These are phyloP conservation scores for Ophiocordyceps camponoti-floridani DNA, from an alignment of 2,329 filamentous ascomycete genomes.

Conservation along the genomic window DNA sequence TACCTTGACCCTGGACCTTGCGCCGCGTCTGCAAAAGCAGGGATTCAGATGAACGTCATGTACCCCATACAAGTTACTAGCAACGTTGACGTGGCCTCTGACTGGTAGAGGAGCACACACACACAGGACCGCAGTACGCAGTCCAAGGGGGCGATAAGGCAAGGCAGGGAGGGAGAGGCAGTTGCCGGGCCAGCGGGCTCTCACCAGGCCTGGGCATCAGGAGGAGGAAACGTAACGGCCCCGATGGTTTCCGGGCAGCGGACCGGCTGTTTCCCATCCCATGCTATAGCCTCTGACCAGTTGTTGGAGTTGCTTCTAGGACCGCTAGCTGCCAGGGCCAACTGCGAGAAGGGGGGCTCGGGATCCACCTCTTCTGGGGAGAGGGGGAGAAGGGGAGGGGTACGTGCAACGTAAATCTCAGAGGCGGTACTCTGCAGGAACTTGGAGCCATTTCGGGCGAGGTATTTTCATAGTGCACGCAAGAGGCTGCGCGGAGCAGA, in stretches of 20 bases:
- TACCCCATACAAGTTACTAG: neutral
- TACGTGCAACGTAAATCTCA: no score
- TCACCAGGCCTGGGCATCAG: neutral
- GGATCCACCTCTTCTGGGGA: neutral
- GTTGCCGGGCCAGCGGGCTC: constrained; percentile 3
- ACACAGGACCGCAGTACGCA: neutral
- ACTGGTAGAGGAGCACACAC: neutral
- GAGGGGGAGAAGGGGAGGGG: no score
- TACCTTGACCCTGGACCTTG: neutral
- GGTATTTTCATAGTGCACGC: neutral
- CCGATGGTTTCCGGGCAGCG: no score
- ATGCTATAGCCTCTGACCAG: neutral
- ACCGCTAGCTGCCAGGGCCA: neutral
- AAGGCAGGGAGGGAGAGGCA: neutral
- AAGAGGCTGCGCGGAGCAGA: neutral
- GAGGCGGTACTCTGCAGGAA: neutral
- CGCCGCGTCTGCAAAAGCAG: neutral
- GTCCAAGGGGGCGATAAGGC: neutral
- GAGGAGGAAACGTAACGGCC: neutral
- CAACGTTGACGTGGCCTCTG: neutral
- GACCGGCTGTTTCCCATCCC: neutral
- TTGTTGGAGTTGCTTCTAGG: neutral
- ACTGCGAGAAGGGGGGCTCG: neutral
- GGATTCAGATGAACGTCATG: neutral
- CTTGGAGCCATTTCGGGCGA: neutral